These are phyloP conservation scores for Francoa sonchifolia DNA, from an alignment of 441 rosid genomes.

Conservation along the genomic window DNA sequence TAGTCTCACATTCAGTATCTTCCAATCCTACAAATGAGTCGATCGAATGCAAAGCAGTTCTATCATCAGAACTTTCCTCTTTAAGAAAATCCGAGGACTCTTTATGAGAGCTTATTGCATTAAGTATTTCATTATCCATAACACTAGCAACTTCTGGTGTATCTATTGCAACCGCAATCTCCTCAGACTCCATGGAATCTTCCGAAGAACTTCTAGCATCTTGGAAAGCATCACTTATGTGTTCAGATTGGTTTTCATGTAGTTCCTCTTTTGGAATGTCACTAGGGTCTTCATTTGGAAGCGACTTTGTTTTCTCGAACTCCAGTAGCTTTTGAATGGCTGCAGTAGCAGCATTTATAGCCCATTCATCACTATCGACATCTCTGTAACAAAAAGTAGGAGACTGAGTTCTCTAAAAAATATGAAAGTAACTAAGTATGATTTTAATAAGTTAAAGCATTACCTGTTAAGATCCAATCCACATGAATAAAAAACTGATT, in stretches of 20 bases:
- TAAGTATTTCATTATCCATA: slow-evolving; percentile 1
- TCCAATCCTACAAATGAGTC: slow-evolving; percentile 1
- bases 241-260: slow-evolving; percentile 14
- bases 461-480: slow-evolving; percentile 43
- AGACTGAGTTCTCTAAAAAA: background rate
- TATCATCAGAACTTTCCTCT: slow-evolving; percentile 3
- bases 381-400: slow-evolving; percentile 20
- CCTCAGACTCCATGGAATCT: slow-evolving; percentile 13
- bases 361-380: slow-evolving; percentile 21
- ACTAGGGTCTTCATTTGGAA: slow-evolving; percentile 6
- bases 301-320: slow-evolving; percentile 17
- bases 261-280: slow-evolving; percentile 11
- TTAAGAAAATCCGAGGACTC: slow-evolving; percentile 3
- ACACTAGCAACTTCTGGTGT: slow-evolving; percentile 8
- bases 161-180: slow-evolving; percentile 8
- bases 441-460: slow-evolving; percentile 2
- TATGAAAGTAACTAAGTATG: background rate
- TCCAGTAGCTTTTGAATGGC: slow-evolving; percentile 30
- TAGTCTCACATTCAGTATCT: slow-evolving; percentile 11
- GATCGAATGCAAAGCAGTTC: background rate
- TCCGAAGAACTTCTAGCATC: slow-evolving; percentile 12
- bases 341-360: slow-evolving; percentile 25
- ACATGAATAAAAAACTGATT: slow-evolving; percentile 27
- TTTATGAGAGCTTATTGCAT: slow-evolving; percentile 4
- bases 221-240: slow-evolving; percentile 14